Evolutionary conservation across 106 monocot species (phyloP), one percentile per base, ranked within the genome.

Genomic region (Narthecium ossifragum): DNA sequence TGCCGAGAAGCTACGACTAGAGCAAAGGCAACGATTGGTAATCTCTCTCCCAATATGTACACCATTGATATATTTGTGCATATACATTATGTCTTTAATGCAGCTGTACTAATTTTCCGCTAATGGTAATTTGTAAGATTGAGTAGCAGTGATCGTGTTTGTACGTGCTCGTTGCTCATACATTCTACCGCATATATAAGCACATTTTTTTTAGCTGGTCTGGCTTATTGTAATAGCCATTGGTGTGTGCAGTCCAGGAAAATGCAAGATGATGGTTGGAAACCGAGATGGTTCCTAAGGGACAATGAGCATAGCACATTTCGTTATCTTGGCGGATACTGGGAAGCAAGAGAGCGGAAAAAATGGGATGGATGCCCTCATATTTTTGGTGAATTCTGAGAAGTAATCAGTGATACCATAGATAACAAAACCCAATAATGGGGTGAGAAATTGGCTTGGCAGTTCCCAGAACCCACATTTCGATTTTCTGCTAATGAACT

Each of bases 251-350:
- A 84, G 84, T 67, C 84, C 23, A 71, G 60, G 28, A 79, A 78
- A 18, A 63, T 84, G 66, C 83, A 83, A 75, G 78, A 87, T 32
- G 70, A 63, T 51, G 87, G 87, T 0, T 87, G 87, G 87, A 76
- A 74, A 36, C 83, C 83, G 0, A 65, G 73, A 57, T 83, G 88
- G 88, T 88, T 88, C 49, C 30, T 61, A 22, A 79, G 64, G 53
- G 79, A 83, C 21, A 1, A 21, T 5, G 67, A 72, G 29, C 63
- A 67, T 34, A 79, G 59, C 5, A 70, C 76, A 0, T 88, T 54
- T 28, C 52, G 53, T 0, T 88, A 83, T 26, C 14, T 73, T 9
- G 88, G 88, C 40, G 88, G 88, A 61, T 88, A 88, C 51, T 88
- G 83, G 83, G 79, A 88, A 70, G 73, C 83, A 12, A 70, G 83